A percentile compares a stretch with the other conserved stretches of the same genome.
These are phyloP conservation scores for Copromyces sp. DNA, from an alignment of 495 filamentous ascomycete genomes.

Conservation along the genomic window DNA sequence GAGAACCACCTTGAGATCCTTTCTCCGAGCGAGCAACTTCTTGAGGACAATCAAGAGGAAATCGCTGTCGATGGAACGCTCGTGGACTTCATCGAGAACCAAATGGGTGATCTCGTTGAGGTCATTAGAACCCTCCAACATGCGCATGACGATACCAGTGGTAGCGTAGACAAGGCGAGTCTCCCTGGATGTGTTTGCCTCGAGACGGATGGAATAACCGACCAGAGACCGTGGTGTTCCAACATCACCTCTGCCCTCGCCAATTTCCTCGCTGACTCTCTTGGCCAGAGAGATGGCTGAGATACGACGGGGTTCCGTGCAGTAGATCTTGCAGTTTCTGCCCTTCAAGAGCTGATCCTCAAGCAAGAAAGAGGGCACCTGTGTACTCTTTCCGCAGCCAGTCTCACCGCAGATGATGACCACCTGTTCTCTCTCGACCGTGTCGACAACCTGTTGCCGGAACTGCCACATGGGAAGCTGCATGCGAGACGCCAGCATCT, in stretches of 20 bases:
- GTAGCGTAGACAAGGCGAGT: constrained; percentile 82
- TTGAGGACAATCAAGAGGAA: constrained; percentile 86
- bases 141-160: constrained; percentile 87
- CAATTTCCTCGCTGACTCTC: constrained; percentile 88
- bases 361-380: constrained; percentile 84
- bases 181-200: constrained; percentile 68
- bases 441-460: constrained; percentile 59
- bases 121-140: constrained; percentile 81
- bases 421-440: constrained; percentile 66
- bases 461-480: constrained; percentile 85
- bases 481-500: constrained; percentile 52
- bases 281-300: constrained; percentile 88
- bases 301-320: constrained; percentile 91
- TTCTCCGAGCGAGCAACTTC: constrained; percentile 60
- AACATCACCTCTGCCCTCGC: constrained; percentile 69
- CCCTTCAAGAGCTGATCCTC: constrained; percentile 78
- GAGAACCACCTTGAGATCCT: constrained; percentile 69
- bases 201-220: constrained; percentile 87
- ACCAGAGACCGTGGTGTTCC: constrained; percentile 77
- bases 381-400: constrained; percentile 94
- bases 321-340: constrained; percentile 80
- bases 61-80: constrained; percentile 89
- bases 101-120: constrained; percentile 84
- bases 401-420: constrained; percentile 93
- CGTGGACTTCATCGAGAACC: constrained; percentile 90